Evolutionary conservation across 345 rosid species (phyloP).

Genomic region (Litchi chinensis): DNA sequence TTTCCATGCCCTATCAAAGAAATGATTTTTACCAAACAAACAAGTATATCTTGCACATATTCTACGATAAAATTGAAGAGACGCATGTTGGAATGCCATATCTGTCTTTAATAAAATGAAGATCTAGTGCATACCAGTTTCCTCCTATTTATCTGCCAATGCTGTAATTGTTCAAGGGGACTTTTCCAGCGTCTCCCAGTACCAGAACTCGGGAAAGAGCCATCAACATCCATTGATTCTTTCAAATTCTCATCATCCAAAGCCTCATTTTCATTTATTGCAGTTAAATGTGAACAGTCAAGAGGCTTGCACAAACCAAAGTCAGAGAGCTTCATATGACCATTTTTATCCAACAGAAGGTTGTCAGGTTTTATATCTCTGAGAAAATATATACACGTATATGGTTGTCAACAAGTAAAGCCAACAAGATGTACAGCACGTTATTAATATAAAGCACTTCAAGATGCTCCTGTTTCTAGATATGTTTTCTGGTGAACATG

Average conservation of each 20-base stretch:
- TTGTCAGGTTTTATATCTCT: constrained; percentile 99
- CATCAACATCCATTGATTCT: constrained; percentile 68
- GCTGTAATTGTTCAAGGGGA: constrained; percentile 80
- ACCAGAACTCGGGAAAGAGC: constrained; percentile 50
- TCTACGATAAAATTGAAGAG: background rate
- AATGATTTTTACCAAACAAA: constrained; percentile 11
- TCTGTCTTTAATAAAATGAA: constrained; percentile 14
- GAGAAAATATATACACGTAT: constrained; percentile 23
- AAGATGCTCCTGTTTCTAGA: constrained; percentile 4
- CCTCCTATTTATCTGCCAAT: constrained; percentile 91
- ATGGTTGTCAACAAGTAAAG: constrained; percentile 12
- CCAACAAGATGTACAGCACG: constrained; percentile 16
- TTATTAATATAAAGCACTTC: constrained; percentile 11
- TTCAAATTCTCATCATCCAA: constrained; percentile 66
- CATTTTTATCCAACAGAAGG: constrained; percentile 82
- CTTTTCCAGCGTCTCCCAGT: constrained; percentile 74
- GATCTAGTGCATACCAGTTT: constrained; percentile 54
- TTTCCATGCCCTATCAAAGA: constrained; percentile 9
- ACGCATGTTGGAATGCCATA: background rate
- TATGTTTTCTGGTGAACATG: constrained; percentile 5
- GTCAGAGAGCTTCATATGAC: constrained; percentile 94
- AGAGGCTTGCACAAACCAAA: constrained; percentile 99
- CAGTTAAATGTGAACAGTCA: constrained; percentile 70
- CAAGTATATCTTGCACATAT: background rate
- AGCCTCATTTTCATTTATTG: constrained; percentile 72